Evolutionary conservation across 2,329 filamentous ascomycete species (phyloP), one percentile per base, ranked within the genome.

Genomic region (Neobulgaria alba): DNA sequence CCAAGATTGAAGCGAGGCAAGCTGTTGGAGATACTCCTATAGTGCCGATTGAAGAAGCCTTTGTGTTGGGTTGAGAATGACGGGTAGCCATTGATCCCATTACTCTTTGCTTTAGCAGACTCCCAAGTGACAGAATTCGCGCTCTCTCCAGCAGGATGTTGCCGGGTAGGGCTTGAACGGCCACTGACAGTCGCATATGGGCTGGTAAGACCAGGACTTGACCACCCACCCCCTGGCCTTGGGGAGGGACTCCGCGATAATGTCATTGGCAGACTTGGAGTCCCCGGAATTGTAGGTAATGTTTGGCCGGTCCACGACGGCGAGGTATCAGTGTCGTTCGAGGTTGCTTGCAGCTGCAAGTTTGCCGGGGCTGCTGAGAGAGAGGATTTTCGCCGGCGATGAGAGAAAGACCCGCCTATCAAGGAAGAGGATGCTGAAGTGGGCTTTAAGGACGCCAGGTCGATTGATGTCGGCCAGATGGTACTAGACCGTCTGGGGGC

Each of bases 181-280:
- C 82, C 82, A 61, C 82, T 85, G 43, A 67, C 62, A 39, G 57
- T 56, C 41, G 65, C 64, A 53, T 65, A 68, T 50, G 77, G 79
- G 46, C 83, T 79, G 57, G 77, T 82, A 58, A 86, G 72, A 49
- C 81, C 85, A 41, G 84, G 87, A 64, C 82, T 92, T 42, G 85
- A 79, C 89, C 90, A 95, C 54, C 88, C 88, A 59, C 86, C 87
- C 56, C 84, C 83, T 47, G 79, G 82, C 48, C 79, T 75, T 47
- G 89, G 90, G 41, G 87, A 95, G 37, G 89, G 86, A 59, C 86
- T 93, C 65, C 87, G 79, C 52, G 88, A 92, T 48, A 90, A 67
- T 52, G 85, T 85, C 89, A 95, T 95, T 56, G 67, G 65, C 51
- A 63, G 57, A 54, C 66, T 69, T 32, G 77, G 72, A 38, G 71